phyloP scores from a whole-genome alignment of 805 yeast species.

The Candida germanica region DNA sequence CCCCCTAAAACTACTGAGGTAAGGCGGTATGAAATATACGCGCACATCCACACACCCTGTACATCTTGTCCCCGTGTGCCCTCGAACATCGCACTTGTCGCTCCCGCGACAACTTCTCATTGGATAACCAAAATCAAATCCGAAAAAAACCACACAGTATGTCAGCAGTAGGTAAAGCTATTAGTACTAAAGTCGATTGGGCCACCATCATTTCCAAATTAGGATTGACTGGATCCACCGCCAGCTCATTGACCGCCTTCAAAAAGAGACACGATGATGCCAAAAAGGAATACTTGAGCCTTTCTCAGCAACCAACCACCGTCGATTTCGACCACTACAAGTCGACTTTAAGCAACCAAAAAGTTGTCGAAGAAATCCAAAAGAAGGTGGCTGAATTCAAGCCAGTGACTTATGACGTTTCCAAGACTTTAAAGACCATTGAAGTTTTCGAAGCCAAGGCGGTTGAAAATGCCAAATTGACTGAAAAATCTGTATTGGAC shows the following conservation, averaged over 20 bases:
- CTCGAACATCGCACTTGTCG: not conserved
- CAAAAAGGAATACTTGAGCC: constrained; percentile 70
- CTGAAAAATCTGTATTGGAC: constrained; percentile 82
- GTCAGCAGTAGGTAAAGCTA: constrained; percentile 50
- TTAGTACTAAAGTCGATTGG: constrained; percentile 92
- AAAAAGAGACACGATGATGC: constrained; percentile 99
- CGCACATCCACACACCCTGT: not conserved
- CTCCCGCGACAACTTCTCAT: not conserved
- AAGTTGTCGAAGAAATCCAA: constrained; percentile 78
- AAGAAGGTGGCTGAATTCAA: constrained; percentile 68
- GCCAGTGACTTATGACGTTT: constrained; percentile 81
- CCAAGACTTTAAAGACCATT: constrained; percentile 87
- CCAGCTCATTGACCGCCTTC: constrained; percentile 82
- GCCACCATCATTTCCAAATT: constrained; percentile 81
- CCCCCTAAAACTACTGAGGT: too few species aligned
- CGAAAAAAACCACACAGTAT: constrained; percentile 13
- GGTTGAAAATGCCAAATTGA: constrained; percentile 87
- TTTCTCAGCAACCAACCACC: constrained; percentile 67
- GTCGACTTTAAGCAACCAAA: constrained; percentile 73
- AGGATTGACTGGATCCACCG: constrained; percentile 92
- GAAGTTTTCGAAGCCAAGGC: constrained; percentile 95
- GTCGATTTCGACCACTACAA: constrained; percentile 85
- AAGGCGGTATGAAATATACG: not conserved
- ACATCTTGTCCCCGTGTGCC: too few species aligned
- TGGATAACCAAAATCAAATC: constrained; percentile 3